Percentiles rank a stretch among this genome's conserved stretches.
Conservation (phyloP, 345 rosid species). For the Lenwebbia sp. region DNA sequence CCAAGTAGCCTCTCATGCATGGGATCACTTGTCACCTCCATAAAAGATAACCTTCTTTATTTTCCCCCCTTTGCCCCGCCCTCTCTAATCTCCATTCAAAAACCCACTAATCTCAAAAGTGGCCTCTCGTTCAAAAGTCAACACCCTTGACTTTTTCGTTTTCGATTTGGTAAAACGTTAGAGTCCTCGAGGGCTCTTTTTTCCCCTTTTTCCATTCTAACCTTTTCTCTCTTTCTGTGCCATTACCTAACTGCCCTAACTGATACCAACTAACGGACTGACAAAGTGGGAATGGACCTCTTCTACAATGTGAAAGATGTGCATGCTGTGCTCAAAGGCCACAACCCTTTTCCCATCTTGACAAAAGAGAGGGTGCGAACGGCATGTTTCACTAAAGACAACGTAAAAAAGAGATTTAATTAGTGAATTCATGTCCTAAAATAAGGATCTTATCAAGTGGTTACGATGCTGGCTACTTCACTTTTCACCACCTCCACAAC, state of each 20-base stretch:
- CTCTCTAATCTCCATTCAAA: background rate
- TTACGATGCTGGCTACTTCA: background rate
- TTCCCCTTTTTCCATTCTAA: background rate
- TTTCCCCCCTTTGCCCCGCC: background rate
- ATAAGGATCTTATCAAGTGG: background rate
- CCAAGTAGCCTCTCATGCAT: background rate
- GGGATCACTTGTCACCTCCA: background rate
- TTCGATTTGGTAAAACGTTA: background rate
- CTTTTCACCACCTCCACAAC: background rate
- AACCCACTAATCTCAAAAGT: background rate
- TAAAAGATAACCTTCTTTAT: background rate
- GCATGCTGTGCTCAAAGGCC: background rate
- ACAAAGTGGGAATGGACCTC: background rate
- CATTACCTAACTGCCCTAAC: conserved; percentile 16
- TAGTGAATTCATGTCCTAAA: background rate
- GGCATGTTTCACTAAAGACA: background rate
- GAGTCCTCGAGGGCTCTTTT: background rate
- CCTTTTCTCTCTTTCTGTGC: background rate
- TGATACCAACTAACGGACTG: conserved; percentile 12
- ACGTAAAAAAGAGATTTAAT: background rate
- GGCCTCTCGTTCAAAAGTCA: background rate
- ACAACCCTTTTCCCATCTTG: background rate
- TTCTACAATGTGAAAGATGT: background rate
- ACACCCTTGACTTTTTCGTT: background rate
- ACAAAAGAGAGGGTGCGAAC: background rate